A percentile compares a stretch with the other conserved stretches of the same genome.
Conservation (phyloP, 305 asterid genomes). For the Fraxinus sp. region DNA sequence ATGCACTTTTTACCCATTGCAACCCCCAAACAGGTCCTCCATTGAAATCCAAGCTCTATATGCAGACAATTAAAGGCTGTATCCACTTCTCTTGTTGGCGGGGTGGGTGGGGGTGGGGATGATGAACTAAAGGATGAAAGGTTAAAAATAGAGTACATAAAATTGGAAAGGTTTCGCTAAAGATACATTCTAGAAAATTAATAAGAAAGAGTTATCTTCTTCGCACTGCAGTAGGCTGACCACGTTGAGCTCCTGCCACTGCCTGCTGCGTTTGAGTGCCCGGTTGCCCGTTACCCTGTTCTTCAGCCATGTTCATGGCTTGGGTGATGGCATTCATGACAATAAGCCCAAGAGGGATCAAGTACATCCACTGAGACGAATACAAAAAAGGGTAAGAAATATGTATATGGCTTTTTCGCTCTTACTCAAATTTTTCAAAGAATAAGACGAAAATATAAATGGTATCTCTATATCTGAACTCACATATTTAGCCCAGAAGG, state of each 20-base stretch:
- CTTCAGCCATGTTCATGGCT: constrained; percentile 93
- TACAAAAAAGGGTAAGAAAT: not conserved
- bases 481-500: constrained; percentile 99
- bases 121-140: constrained; percentile 2
- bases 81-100: not conserved
- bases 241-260: constrained; percentile 52
- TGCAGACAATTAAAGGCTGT: not conserved
- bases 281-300: constrained; percentile 66
- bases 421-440: not conserved
- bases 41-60: not conserved
- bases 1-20: not conserved
- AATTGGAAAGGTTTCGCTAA: constrained; percentile 22
- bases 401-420: not conserved
- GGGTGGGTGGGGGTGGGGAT: not conserved
- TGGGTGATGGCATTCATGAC: constrained; percentile 94
- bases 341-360: constrained; percentile 87
- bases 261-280: constrained; percentile 57
- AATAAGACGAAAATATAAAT: not conserved
- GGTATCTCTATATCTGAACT: constrained; percentile 28
- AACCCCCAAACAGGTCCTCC: not conserved
- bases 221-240: constrained; percentile 71
- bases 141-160: not conserved
- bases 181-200: constrained; percentile 14
- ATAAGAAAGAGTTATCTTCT: constrained; percentile 55
- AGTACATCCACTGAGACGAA: constrained; percentile 85